Evolutionary conservation across 352 stramenopile species (phyloP), one percentile per base, ranked within the genome.

Genomic region (Thraustochytrium striatum): DNA sequence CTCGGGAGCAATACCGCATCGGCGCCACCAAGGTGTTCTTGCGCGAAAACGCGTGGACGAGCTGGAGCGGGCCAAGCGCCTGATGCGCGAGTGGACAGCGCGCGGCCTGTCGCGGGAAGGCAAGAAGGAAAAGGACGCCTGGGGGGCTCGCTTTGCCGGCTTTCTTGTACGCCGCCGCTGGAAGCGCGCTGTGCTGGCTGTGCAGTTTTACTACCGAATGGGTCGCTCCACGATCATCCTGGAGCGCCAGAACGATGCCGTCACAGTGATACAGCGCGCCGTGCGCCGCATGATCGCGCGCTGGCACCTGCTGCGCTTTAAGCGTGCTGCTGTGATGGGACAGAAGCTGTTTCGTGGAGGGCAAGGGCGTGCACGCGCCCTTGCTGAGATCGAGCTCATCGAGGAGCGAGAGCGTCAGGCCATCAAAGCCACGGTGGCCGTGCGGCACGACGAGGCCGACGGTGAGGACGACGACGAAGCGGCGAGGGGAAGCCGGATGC

Each of bases 1-100:
- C 44, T 33, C 38, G 58, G 32, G 36, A 30, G 5, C 5, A 55
- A 50, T 80, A 58, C 33, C n/a, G 47, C n/a, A 16, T 73, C 9
- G 70, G 70, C 30, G 13, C 13, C 8, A 80, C 70, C 25, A 50
- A 55, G 30, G 25, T 80, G 21, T 80, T 80, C 30, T 80, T 80
- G 32, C 21, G 78, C 16, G 59, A 8, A 13, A 57, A 57, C 35
- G 50, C n/a, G 25, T 72, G 16, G 70, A 72, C 33, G 44, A 79
- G 47, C 38, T 83, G 44, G 52, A 83, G 30, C 32, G 3, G 5
- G 39, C 32, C 47, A 21, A 61, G 30, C 44, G 65, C 21, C 28
- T 25, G 11, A 39, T 75, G 16, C 41, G 61, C 11, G 1, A 39
- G 8, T 75, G 65, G 65, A 32, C 25, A 5, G 8, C 28, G 11